phyloP scores from a whole-genome alignment of 2,329 filamentous ascomycete genomes.

The Microascus cirrosus region DNA sequence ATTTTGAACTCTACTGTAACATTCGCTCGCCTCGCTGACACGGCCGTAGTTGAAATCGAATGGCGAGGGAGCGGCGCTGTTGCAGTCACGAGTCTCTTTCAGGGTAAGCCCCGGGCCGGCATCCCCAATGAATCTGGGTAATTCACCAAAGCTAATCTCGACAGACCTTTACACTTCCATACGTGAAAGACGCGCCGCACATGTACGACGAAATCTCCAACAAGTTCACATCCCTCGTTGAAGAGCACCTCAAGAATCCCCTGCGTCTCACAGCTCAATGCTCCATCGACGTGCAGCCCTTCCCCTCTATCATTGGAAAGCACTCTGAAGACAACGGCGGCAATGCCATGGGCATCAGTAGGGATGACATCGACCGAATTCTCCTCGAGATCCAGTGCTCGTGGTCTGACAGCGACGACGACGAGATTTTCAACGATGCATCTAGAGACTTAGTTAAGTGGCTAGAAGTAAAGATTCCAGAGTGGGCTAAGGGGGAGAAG shows the following conservation, averaged over 20 bases:
- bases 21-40: not conserved
- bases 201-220: constrained; percentile 21
- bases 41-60: constrained; percentile 9
- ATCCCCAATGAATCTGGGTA: not conserved
- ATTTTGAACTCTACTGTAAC: not conserved
- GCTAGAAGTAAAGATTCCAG: constrained; percentile 11
- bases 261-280: constrained; percentile 13
- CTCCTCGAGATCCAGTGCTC: constrained; percentile 14
- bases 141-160: not conserved
- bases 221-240: constrained; percentile 14
- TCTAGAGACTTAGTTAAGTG: constrained; percentile 10
- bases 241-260: constrained; percentile 12
- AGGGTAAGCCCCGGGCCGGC: constrained; percentile 9
- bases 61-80: constrained; percentile 6
- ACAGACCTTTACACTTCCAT: constrained; percentile 14
- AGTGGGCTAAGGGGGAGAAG: constrained; percentile 11
- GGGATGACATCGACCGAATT: constrained; percentile 11
- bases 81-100: constrained; percentile 10
- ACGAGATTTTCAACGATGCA: constrained; percentile 11
- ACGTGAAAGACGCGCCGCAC: constrained; percentile 11
- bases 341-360: constrained; percentile 14
- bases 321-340: constrained; percentile 12
- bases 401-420: constrained; percentile 10
- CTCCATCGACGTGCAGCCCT: constrained; percentile 19
- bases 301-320: constrained; percentile 14